These are phyloP conservation scores for Volvariella surrecta DNA, from an alignment of 1,284 basidiomycete species.

Conservation along the genomic window DNA sequence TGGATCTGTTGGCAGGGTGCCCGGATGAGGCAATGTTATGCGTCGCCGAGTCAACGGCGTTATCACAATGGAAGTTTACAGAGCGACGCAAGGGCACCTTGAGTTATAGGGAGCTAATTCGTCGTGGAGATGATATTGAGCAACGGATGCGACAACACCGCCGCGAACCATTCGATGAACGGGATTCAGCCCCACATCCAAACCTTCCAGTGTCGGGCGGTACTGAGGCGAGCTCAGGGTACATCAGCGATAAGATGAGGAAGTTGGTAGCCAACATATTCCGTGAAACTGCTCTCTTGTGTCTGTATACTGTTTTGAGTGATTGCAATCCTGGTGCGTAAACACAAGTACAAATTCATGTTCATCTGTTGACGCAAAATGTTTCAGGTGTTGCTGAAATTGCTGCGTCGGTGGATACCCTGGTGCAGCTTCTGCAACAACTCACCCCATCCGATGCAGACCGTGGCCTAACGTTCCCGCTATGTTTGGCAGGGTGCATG, in stretches of 20 bases:
- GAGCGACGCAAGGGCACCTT: slow-evolving; percentile 53
- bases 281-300: slow-evolving; percentile 59
- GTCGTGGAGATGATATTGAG: slow-evolving; percentile 59
- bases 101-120: slow-evolving; percentile 62
- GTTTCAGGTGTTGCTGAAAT: slow-evolving; percentile 67
- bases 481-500: slow-evolving; percentile 64
- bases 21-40: slow-evolving; percentile 68
- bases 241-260: slow-evolving; percentile 34
- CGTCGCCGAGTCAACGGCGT: slow-evolving; percentile 61
- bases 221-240: slow-evolving; percentile 19
- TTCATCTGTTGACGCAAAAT: slow-evolving; percentile 9
- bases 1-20: slow-evolving; percentile 65
- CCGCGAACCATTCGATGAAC: slow-evolving; percentile 19
- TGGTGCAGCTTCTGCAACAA: slow-evolving; percentile 44
- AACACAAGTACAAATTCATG: slow-evolving; percentile 6
- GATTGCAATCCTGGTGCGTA: slow-evolving; percentile 56
- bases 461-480: slow-evolving; percentile 60
- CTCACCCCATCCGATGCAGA: slow-evolving; percentile 52
- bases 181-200: slow-evolving; percentile 28
- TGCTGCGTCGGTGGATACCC: slow-evolving; percentile 39
- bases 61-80: slow-evolving; percentile 69
- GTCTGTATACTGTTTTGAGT: slow-evolving; percentile 63
- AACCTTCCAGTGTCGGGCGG: slow-evolving; percentile 20
- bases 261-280: slow-evolving; percentile 49
- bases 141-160: slow-evolving; percentile 39